Evolutionary conservation across 2,329 filamentous ascomycete species (phyloP), one percentile per base, ranked within the genome.

Genomic region (Cladosporium sp.): DNA sequence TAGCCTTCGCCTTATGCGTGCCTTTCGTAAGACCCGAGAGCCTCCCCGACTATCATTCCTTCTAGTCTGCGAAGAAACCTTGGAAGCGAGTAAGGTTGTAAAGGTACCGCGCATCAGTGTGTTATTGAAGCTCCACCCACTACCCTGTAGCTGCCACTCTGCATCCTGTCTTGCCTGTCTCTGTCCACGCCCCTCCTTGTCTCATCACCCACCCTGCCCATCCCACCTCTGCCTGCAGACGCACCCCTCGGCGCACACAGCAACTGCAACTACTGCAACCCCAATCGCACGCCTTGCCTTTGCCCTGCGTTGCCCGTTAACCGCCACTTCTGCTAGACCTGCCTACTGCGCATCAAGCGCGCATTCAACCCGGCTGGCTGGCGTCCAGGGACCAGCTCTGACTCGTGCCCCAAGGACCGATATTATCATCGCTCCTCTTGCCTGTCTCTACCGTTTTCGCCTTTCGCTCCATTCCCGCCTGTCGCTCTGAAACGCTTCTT

Each of bases 311-410:
- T 30, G 30, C 58, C 43, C 43, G 58, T 36, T 34, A 61, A 61
- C 49, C 49, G 60, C 49, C 49, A 43, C n/a, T 25, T 21, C 60
- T 30, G 48, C 60, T 56, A 63, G 34, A 54, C 49, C 34, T 63
- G 26, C 60, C 60, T 28, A 28, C 49, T 32, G 60, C 48, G 49
- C 39, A 54, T 32, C 60, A 56, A 63, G 60, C 60, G 60, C 60
- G 49, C 49, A 39, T 53, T 30, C 59, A 62, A 59, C 57, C 59
- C 59, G 59, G 46, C 59, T 62, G 59, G 59, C 59, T 62, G 59
- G 60, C 30, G 21, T 39, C 54, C 32, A 57, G 54, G 54, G 54
- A 57, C 60, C 49, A 18, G 28, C 34, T 46, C 49, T 63, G 60
- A 63, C 60, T 63, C 60, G 60, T 23, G 60, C 49, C 34, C 39